Evolutionary conservation across 345 rosid genomes (phyloP).

Genomic region (Hirschfeldia incana): DNA sequence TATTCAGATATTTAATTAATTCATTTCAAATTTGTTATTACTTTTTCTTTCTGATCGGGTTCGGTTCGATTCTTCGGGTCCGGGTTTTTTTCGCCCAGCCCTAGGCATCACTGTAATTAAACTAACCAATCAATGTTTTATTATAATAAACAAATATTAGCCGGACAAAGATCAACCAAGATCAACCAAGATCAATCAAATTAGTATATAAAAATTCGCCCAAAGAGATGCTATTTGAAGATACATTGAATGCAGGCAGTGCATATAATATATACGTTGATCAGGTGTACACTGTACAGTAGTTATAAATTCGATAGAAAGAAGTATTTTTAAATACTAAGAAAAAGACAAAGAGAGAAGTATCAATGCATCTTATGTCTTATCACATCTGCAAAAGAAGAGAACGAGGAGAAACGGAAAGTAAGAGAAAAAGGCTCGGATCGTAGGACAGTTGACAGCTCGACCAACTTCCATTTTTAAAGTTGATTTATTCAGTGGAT

Average conservation of each 20-base stretch:
- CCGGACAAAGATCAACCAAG: conserved; percentile 1
- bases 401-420: conserved; percentile 20
- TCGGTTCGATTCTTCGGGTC: too few relatives aligned
- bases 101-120: not conserved
- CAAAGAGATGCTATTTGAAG: conserved; percentile 17
- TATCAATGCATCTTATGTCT: conserved; percentile 33
- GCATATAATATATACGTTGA: conserved; percentile 9
- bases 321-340: not conserved
- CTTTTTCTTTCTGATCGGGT: too few relatives aligned
- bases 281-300: conserved; percentile 12
- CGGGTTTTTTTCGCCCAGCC: too few relatives aligned
- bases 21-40: too few relatives aligned
- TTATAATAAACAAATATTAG: conserved; percentile 1
- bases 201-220: not conserved
- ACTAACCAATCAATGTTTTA: not conserved
- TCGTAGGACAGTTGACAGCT: conserved; percentile 37
- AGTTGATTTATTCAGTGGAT: conserved; percentile 27
- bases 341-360: conserved; percentile 24
- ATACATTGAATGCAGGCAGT: conserved; percentile 30
- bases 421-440: conserved; percentile 9
- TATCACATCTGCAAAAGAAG: conserved; percentile 13
- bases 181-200: conserved; percentile 25
- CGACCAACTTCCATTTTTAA: conserved; percentile 24
- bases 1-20: too few relatives aligned
- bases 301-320: not conserved